Evolutionary conservation across 2,329 filamentous ascomycete species (phyloP).

Genomic region (Colletotrichum cordylinicola): DNA sequence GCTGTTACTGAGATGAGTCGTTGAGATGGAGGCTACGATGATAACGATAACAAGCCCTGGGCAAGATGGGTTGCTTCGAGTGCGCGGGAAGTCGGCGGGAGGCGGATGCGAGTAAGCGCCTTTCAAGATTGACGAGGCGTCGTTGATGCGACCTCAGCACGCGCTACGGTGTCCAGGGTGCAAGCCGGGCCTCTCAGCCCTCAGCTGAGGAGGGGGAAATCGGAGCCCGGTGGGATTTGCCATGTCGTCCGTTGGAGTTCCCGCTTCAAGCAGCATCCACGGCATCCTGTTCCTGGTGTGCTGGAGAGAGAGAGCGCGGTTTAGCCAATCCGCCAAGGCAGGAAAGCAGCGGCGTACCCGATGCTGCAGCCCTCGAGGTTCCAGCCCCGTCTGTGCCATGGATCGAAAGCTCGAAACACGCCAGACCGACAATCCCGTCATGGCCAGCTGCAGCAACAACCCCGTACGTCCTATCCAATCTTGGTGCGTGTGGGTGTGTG

Average conservation of each 20-base stretch:
- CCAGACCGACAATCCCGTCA: neutral
- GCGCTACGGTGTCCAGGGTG: neutral
- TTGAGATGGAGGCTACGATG: neutral
- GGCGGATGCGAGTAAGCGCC: slow-evolving; percentile 4
- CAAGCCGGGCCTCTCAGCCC: neutral
- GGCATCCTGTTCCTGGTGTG: neutral
- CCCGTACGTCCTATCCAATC: neutral
- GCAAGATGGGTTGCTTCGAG: neutral
- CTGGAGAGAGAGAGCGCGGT: neutral
- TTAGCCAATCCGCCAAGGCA: neutral
- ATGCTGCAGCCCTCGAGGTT: neutral
- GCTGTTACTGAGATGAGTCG: neutral
- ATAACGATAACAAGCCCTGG: neutral
- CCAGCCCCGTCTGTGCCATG: slow-evolving; percentile 16
- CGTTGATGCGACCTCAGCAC: slow-evolving; percentile 14
- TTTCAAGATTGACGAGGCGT: slow-evolving; percentile 15
- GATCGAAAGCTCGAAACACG: neutral
- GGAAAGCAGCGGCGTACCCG: neutral
- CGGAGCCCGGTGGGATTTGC: neutral
- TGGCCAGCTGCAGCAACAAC: slow-evolving; percentile 4
- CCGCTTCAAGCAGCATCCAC: neutral
- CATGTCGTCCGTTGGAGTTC: neutral
- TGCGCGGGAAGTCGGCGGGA: slow-evolving; percentile 10
- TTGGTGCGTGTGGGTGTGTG: neutral
- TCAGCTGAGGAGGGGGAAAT: neutral